Evolutionary conservation across 2,329 filamentous ascomycete species (phyloP), one percentile per base, ranked within the genome.

Genomic region (Hypomyces rosellus): DNA sequence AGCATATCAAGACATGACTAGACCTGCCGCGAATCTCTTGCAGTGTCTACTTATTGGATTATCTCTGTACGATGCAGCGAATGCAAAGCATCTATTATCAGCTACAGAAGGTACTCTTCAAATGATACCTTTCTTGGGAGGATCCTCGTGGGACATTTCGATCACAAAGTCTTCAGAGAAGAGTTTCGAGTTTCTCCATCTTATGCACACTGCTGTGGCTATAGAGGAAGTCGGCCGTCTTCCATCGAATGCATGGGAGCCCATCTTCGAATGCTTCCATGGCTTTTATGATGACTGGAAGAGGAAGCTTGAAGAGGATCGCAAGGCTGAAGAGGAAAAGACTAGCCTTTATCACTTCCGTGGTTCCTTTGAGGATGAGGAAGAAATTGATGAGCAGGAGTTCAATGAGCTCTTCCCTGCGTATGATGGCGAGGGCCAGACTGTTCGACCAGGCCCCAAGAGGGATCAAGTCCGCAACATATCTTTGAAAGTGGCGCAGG

Each of bases 1-100:
- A 37, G 82, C 83, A 13, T 97, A 96, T 61, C 88, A 89, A 54
- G 93, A 99, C 62, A 81, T 97, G 58, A 88, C 86, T 0, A 75
- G 80, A 41, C 91, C 89, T 4, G 78, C 89, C 11, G 76, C 89
- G 41, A 88, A 86, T 47, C 86, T 96, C 55, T 73, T 97, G 40
- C 82, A 86, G 51, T 88, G 88, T 58, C 72, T 97, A 9, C 81
- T 86, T 57, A 73, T 95, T 53, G 91, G 89, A 3, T 68, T 95
- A 33, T 85, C 81, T 1, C 68, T 95, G 36, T 78, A 75, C 48
- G 70, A 71, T 61, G 60, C 65, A 2, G 56, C 60, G 7, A 72
- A 62, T 57, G 78, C 57, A 69, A 80, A 56, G 59, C 72, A 41
- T 65, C 68, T 54, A 25, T 64, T 77, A 8, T 37, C 54, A 16